Conservation (phyloP, 495 filamentous ascomycete genomes). For the Neurospora discreta region DNA sequence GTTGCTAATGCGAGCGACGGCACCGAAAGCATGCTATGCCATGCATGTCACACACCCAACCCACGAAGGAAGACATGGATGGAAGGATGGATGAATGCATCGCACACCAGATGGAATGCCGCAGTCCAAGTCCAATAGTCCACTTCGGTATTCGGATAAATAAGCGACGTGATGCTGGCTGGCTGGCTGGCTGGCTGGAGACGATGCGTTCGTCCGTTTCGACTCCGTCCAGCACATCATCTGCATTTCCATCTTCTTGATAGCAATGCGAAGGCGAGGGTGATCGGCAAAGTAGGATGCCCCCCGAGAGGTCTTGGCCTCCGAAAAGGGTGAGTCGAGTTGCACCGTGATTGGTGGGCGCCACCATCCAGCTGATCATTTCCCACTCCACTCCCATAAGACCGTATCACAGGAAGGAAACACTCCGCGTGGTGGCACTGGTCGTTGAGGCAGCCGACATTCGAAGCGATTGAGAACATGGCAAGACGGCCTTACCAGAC, state of each 20-base stretch:
- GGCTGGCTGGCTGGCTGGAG: too few relatives aligned
- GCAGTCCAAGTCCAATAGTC: background rate
- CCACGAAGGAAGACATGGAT: background rate
- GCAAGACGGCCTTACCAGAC: background rate
- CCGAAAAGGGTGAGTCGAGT: conserved; percentile 11
- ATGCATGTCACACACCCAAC: background rate
- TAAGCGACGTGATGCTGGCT: background rate
- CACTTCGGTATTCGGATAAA: background rate
- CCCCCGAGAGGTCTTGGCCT: conserved; percentile 20
- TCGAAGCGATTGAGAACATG: background rate
- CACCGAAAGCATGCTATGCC: background rate
- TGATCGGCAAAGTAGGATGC: conserved; percentile 4
- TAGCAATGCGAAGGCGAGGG: background rate
- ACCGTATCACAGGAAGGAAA: background rate
- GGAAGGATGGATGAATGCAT: too few relatives aligned
- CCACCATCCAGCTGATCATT: conserved; percentile 19
- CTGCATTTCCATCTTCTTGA: background rate
- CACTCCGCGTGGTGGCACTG: background rate
- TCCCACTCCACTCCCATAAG: background rate
- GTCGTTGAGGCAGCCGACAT: background rate
- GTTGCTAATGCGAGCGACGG: too few relatives aligned
- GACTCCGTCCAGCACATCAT: background rate
- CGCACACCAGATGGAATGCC: background rate
- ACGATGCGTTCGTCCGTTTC: background rate
- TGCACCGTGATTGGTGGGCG: conserved; percentile 16